These are phyloP conservation scores for Hirsutella minnesotensis DNA, from an alignment of 2,329 filamentous ascomycete genomes.

Conservation along the genomic window DNA sequence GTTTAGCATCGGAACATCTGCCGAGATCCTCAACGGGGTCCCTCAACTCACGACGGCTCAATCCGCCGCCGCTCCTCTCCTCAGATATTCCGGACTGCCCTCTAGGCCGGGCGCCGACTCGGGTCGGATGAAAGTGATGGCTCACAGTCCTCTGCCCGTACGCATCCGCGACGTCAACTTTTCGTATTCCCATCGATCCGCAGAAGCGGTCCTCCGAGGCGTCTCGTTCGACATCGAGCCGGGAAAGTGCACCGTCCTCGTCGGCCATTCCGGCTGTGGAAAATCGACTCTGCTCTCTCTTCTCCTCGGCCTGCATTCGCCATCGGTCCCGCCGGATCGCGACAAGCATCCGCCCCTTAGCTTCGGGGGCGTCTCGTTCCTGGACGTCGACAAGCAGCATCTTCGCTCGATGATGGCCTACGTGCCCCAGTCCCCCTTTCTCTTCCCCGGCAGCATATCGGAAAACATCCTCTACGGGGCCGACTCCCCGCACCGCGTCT, in stretches of 20 bases:
- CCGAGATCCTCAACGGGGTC: conserved; percentile 58
- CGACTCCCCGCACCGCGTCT: conserved; percentile 35
- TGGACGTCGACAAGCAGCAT: conserved; percentile 44
- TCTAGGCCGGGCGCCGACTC: conserved; percentile 40
- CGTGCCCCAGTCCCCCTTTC: conserved; percentile 57
- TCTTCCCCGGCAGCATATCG: conserved; percentile 67
- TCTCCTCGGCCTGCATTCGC: conserved; percentile 58
- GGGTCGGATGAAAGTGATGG: conserved; percentile 27
- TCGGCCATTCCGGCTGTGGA: conserved; percentile 77
- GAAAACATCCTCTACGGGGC: conserved; percentile 80
- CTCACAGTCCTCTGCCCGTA: conserved; percentile 29
- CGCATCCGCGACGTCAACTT: conserved; percentile 48
- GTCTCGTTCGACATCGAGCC: conserved; percentile 54
- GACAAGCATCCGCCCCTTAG: conserved; percentile 28
- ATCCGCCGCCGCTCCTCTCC: conserved; percentile 59
- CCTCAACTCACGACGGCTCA: conserved; percentile 70
- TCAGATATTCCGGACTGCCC: conserved; percentile 56
- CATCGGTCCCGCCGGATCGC: conserved; percentile 9
- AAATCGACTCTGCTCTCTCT: conserved; percentile 77
- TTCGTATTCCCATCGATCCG: conserved; percentile 51
- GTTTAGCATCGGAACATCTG: conserved; percentile 68
- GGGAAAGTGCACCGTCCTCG: conserved; percentile 62
- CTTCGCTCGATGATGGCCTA: conserved; percentile 53
- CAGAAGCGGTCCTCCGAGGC: conserved; percentile 43
- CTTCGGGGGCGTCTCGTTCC: conserved; percentile 46